Evolutionary conservation across 768 basidiomycete genomes (phyloP).

Genomic region (Mycena indigotica): DNA sequence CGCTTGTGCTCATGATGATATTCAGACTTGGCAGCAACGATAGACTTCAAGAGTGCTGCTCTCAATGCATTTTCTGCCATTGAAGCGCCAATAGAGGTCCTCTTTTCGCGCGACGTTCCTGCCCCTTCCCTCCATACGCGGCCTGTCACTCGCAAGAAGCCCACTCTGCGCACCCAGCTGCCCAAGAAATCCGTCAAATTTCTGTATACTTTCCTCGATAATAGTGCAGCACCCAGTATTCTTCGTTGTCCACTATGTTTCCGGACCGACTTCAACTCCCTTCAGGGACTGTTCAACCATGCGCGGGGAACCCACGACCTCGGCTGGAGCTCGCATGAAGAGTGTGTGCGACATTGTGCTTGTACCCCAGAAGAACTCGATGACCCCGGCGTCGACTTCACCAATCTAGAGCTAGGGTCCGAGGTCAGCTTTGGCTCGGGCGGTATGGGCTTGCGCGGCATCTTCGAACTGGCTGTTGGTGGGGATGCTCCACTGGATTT

Average conservation of each 20-base stretch:
- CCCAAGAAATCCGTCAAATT: slow-evolving; percentile 35
- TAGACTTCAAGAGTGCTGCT: slow-evolving; percentile 41
- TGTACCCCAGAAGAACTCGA: slow-evolving; percentile 19
- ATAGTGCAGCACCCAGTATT: slow-evolving; percentile 29
- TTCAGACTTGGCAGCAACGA: slow-evolving; percentile 25
- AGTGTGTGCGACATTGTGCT: slow-evolving; percentile 55
- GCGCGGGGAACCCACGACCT: slow-evolving; percentile 50
- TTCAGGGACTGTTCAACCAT: slow-evolving; percentile 59
- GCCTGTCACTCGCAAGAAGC: slow-evolving; percentile 24
- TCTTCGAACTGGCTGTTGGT: slow-evolving; percentile 54
- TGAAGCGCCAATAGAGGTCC: slow-evolving; percentile 41
- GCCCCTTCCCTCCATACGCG: slow-evolving; percentile 26
- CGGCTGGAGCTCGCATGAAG: slow-evolving; percentile 59
- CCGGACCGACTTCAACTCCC: slow-evolving; percentile 47
- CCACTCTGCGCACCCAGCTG: slow-evolving; percentile 30
- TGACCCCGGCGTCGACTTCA: slow-evolving; percentile 32
- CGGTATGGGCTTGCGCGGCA: slow-evolving; percentile 47
- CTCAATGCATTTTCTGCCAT: slow-evolving; percentile 42
- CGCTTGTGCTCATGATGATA: slow-evolving; percentile 10
- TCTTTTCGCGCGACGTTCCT: slow-evolving; percentile 36
- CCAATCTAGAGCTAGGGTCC: slow-evolving; percentile 40
- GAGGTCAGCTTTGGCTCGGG: slow-evolving; percentile 46
- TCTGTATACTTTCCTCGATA: slow-evolving; percentile 41
- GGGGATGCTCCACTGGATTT: slow-evolving; percentile 10
- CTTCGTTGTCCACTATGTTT: slow-evolving; percentile 50